Evolutionary conservation across 345 rosid species (phyloP).

Genomic region (Euphorbia pulcherrima): DNA sequence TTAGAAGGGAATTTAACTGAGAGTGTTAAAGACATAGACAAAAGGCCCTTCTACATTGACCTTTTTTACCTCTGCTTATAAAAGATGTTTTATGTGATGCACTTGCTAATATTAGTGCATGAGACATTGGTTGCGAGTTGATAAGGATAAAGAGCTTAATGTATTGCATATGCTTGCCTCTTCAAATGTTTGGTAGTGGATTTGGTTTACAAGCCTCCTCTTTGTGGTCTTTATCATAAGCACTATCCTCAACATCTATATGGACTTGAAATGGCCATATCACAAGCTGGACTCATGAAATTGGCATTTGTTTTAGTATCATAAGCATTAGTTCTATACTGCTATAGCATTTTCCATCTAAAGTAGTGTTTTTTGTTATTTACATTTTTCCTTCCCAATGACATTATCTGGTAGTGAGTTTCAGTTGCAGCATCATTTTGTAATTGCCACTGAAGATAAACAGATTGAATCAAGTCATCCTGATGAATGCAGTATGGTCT

Average conservation of each 20-base stretch:
- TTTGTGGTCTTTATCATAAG: neutral
- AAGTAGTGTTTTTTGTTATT: neutral
- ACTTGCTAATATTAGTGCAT: neutral
- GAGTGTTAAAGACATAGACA: neutral
- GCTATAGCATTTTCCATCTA: neutral
- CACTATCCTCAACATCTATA: neutral
- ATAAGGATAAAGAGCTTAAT: neutral
- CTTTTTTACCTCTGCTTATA: neutral
- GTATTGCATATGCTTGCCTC: neutral
- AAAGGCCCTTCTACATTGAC: neutral
- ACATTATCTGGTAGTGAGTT: neutral
- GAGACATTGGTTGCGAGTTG: neutral
- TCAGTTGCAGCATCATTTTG: slow-evolving; percentile 15
- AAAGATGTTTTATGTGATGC: neutral
- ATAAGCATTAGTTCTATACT: neutral
- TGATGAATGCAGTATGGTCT: slow-evolving; percentile 74
- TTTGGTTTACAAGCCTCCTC: neutral
- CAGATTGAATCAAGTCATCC: slow-evolving; percentile 31
- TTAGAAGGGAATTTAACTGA: neutral
- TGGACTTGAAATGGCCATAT: neutral
- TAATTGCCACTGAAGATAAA: slow-evolving; percentile 16
- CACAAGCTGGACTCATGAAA: slow-evolving; percentile 5
- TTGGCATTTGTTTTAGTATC: neutral
- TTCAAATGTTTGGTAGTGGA: neutral
- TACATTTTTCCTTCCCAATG: neutral